These are phyloP conservation scores for Alternaria burnsii DNA, from an alignment of 2,329 filamentous ascomycete species.

Conservation along the genomic window DNA sequence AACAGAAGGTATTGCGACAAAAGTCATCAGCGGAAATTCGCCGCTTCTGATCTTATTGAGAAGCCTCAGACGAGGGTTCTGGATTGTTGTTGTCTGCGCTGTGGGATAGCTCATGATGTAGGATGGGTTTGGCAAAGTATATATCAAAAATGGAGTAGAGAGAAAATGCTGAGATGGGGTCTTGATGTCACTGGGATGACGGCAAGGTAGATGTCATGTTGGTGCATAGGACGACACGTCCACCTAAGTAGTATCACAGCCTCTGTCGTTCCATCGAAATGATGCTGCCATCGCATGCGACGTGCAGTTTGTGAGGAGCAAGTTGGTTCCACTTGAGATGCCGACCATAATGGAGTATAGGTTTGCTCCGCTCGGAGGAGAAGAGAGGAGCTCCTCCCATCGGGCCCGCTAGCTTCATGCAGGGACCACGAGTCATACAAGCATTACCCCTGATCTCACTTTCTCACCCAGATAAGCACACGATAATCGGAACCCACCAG, in stretches of 20 bases:
- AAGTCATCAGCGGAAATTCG: conserved; percentile 58
- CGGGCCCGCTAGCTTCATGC: neutral
- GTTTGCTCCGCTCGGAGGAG: neutral
- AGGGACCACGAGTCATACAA: neutral
- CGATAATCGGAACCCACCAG: neutral
- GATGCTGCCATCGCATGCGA: neutral
- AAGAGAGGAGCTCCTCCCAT: neutral
- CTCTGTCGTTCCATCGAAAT: neutral
- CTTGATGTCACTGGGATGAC: neutral
- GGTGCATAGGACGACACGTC: neutral
- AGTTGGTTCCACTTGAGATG: neutral
- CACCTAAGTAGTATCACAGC: neutral
- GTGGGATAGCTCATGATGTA: conserved; percentile 13
- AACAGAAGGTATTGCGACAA: conserved; percentile 59
- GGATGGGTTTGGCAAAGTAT: neutral
- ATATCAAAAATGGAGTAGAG: neutral
- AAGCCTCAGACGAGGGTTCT: conserved; percentile 55
- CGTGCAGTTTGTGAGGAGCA: neutral
- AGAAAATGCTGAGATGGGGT: neutral
- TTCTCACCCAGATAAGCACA: neutral
- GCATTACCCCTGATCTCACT: neutral
- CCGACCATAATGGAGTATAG: neutral
- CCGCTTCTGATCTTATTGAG: conserved; percentile 55
- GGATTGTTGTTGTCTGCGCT: conserved; percentile 22
- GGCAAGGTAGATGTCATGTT: neutral